A percentile compares a stretch with the other conserved stretches of the same genome.
phyloP scores from a whole-genome alignment of 352 stramenopile genomes.

The Phytophthora sp. region DNA sequence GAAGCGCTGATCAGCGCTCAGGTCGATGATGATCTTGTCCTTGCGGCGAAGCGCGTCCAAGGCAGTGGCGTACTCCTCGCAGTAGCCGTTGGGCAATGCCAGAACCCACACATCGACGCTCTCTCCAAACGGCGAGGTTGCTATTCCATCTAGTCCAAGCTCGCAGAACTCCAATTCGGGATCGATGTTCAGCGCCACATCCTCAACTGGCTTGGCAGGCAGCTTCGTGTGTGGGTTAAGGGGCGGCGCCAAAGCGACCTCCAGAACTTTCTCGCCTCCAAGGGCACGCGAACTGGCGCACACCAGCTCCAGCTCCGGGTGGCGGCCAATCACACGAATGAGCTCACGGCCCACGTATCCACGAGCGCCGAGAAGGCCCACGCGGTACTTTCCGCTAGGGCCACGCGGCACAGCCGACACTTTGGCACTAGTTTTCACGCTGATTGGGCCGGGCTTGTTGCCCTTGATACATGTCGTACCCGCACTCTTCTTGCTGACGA shows the following conservation, averaged over 20 bases:
- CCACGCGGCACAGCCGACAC: slow-evolving; percentile 26
- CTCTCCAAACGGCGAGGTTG: slow-evolving; percentile 69
- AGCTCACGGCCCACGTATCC: slow-evolving; percentile 90
- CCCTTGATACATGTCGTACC: slow-evolving; percentile 86
- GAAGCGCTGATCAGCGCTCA: slow-evolving; percentile 91
- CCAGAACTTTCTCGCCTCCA: slow-evolving; percentile 77
- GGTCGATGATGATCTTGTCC: slow-evolving; percentile 86
- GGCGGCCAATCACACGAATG: slow-evolving; percentile 80
- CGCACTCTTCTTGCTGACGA: slow-evolving; percentile 85
- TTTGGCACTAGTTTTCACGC: slow-evolving; percentile 22
- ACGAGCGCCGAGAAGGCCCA: slow-evolving; percentile 86
- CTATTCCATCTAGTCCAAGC: slow-evolving; percentile 78
- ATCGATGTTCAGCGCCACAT: slow-evolving; percentile 62
- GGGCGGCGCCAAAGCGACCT: slow-evolving; percentile 72
- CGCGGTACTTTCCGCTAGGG: slow-evolving; percentile 61
- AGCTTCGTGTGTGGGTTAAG: slow-evolving; percentile 86
- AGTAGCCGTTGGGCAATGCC: slow-evolving; percentile 88
- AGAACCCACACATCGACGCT: slow-evolving; percentile 89
- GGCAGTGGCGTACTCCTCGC: slow-evolving; percentile 76
- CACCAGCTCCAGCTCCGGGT: slow-evolving; percentile 83
- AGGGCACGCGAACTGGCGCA: slow-evolving; percentile 86
- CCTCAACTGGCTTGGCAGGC: slow-evolving; percentile 55
- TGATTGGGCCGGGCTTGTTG: slow-evolving; percentile 31
- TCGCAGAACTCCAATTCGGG: slow-evolving; percentile 83
- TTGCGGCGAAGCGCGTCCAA: slow-evolving; percentile 71